Percentiles rank a stretch among this genome's conserved stretches.
These are phyloP conservation scores for Setaria viridis DNA, from an alignment of 202 grass and related monocot species.

Conservation along the genomic window DNA sequence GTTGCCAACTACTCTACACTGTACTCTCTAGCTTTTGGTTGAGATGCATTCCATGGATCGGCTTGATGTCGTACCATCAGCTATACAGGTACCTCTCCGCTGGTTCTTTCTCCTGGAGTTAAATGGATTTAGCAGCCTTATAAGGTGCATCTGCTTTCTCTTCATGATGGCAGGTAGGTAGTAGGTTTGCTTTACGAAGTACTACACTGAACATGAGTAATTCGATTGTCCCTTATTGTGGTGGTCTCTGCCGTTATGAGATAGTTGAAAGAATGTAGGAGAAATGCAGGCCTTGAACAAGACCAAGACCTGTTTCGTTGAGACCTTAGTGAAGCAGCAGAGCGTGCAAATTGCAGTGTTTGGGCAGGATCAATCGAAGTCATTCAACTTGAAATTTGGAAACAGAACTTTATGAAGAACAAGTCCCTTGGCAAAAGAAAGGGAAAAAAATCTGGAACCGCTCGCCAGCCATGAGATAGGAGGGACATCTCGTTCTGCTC, in stretches of 20 bases:
- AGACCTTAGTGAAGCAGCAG: too few relatives aligned
- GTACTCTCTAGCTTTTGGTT: slow-evolving; percentile 19
- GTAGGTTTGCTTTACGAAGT: background rate
- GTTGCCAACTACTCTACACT: background rate
- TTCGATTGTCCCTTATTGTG: background rate
- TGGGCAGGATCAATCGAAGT: background rate
- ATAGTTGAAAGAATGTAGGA: too few relatives aligned
- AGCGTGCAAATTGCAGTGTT: background rate
- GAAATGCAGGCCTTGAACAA: background rate
- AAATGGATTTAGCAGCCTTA: background rate
- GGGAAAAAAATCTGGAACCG: background rate
- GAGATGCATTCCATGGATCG: slow-evolving; percentile 8
- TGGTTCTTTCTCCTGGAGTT: background rate
- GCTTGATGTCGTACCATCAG: slow-evolving; percentile 17
- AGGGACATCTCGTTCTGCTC: background rate
- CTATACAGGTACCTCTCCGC: background rate
- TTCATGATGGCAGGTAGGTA: background rate
- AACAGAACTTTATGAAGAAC: background rate
- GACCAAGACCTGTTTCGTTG: background rate
- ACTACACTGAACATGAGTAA: background rate
- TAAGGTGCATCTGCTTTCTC: background rate
- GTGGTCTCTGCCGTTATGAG: background rate
- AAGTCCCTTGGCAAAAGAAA: background rate
- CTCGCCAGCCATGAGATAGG: background rate
- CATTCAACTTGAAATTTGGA: background rate